Conservation (phyloP, 2,329 filamentous ascomycete species). For the Decorospora gaudefroyi region DNA sequence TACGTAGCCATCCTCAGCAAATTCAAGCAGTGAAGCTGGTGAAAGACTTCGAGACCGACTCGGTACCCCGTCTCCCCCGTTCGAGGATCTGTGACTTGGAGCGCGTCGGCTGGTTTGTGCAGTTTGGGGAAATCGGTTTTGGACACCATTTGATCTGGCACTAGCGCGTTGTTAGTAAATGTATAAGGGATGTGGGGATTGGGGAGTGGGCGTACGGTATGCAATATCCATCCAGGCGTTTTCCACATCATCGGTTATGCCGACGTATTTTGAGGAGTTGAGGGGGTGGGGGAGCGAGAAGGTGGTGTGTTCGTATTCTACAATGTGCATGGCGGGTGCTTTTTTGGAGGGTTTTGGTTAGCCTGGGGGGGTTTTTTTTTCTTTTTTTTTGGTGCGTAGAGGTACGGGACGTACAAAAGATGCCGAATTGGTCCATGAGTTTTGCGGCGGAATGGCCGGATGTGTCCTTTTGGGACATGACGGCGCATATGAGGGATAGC, state of each 20-base stretch:
- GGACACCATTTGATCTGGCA: constrained; percentile 65
- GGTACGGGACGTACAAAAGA: constrained; percentile 31
- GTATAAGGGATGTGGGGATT: constrained; percentile 1
- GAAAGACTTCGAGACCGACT: constrained; percentile 64
- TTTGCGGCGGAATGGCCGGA: constrained; percentile 33
- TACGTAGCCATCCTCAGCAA: constrained; percentile 43
- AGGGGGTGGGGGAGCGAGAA: constrained; percentile 37
- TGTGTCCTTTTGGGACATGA: constrained; percentile 37
- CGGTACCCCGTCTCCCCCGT: constrained; percentile 63
- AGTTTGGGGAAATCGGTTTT: constrained; percentile 59
- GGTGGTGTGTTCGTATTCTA: constrained; percentile 34
- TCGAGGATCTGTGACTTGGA: constrained; percentile 60
- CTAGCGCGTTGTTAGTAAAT: constrained; percentile 37
- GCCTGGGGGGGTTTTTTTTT: too few species aligned
- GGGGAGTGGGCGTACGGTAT: constrained; percentile 43
- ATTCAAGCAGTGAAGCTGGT: constrained; percentile 52
- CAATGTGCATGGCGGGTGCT: constrained; percentile 39
- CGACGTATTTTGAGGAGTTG: constrained; percentile 54
- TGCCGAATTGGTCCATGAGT: constrained; percentile 40
- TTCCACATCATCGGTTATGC: constrained; percentile 61
- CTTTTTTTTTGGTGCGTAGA: too few species aligned
- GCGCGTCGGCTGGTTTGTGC: constrained; percentile 56
- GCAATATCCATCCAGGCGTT: constrained; percentile 62
- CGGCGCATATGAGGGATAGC: constrained; percentile 37
- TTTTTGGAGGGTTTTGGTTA: constrained; percentile 9